Percentiles rank a stretch among this genome's conserved stretches.
Evolutionary conservation across 768 basidiomycete species (phyloP).

Genomic region (Baorangia bicolor): DNA sequence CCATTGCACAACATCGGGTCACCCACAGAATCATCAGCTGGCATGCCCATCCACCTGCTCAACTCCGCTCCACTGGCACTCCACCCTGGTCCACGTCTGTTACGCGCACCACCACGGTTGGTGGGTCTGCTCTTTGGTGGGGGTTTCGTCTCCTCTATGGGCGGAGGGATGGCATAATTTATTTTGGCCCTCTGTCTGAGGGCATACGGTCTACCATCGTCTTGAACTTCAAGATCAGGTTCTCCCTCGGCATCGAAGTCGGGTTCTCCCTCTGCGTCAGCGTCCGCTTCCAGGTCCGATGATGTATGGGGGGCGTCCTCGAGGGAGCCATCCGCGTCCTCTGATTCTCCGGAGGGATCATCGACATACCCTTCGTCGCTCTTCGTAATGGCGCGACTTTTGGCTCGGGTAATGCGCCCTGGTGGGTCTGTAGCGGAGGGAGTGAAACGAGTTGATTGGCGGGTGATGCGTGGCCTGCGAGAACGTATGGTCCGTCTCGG

Average conservation of each 20-base stretch:
- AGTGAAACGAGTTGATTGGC: conserved; percentile 18
- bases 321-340: conserved; percentile 58
- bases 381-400: conserved; percentile 30
- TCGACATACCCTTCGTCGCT: conserved; percentile 54
- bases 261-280: conserved; percentile 39
- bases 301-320: conserved; percentile 50
- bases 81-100: conserved; percentile 63
- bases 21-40: conserved; percentile 65
- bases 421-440: not conserved
- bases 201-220: conserved; percentile 47
- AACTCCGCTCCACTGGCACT: conserved; percentile 78
- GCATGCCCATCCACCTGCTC: conserved; percentile 74
- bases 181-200: conserved; percentile 62
- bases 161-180: conserved; percentile 82
- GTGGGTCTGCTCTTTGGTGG: conserved; percentile 40
- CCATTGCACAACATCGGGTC: not conserved
- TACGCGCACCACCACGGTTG: conserved; percentile 38
- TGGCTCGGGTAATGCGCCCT: conserved; percentile 27
- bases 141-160: conserved; percentile 64
- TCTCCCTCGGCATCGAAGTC: conserved; percentile 41
- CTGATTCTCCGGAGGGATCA: conserved; percentile 47
- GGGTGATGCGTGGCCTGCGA: conserved; percentile 23
- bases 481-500: conserved; percentile 16
- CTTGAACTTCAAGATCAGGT: conserved; percentile 40
- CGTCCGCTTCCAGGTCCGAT: conserved; percentile 37